Percentiles rank a stretch among this genome's conserved stretches.
phyloP scores from a whole-genome alignment of 805 yeast genomes.

The Maudiozyma pseudohumilis region DNA sequence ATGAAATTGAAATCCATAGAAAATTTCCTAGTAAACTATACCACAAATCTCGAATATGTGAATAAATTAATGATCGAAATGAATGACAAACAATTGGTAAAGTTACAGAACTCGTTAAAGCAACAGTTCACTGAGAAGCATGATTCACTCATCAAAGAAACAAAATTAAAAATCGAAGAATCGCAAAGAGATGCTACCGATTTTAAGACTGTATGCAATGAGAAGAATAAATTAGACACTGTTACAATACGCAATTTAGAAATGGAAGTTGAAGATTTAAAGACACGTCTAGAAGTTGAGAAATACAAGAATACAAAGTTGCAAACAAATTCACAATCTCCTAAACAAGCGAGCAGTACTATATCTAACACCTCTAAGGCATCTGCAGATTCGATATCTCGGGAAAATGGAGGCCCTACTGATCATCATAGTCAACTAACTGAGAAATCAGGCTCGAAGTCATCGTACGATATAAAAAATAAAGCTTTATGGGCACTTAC shows the following conservation, averaged over 20 bases:
- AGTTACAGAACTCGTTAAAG: conserved; percentile 23
- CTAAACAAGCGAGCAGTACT: too few relatives aligned
- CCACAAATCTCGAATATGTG: conserved; percentile 23
- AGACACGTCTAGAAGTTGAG: conserved; percentile 28
- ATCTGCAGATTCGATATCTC: background rate
- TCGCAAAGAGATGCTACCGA: conserved; percentile 12
- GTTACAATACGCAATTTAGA: conserved; percentile 15
- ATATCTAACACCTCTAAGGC: background rate
- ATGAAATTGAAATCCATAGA: conserved; percentile 46
- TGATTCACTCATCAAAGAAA: conserved; percentile 14
- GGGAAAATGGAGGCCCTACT: background rate
- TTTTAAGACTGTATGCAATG: conserved; percentile 8
- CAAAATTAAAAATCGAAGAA: conserved; percentile 13
- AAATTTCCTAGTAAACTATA: conserved; percentile 44
- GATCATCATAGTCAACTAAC: too few relatives aligned
- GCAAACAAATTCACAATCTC: too few relatives aligned
- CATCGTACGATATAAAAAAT: background rate
- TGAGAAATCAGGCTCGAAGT: background rate
- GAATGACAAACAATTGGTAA: conserved; percentile 23
- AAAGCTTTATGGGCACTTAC: conserved; percentile 2
- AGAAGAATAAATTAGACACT: conserved; percentile 8
- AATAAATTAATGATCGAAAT: conserved; percentile 26
- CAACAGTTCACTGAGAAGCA: conserved; percentile 22
- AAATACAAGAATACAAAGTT: conserved; percentile 21
- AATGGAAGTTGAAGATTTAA: conserved; percentile 25